Evolutionary conservation across 257 asterid genomes (phyloP), one percentile per base, ranked within the genome.

Genomic region (Fraxinus excelsior): DNA sequence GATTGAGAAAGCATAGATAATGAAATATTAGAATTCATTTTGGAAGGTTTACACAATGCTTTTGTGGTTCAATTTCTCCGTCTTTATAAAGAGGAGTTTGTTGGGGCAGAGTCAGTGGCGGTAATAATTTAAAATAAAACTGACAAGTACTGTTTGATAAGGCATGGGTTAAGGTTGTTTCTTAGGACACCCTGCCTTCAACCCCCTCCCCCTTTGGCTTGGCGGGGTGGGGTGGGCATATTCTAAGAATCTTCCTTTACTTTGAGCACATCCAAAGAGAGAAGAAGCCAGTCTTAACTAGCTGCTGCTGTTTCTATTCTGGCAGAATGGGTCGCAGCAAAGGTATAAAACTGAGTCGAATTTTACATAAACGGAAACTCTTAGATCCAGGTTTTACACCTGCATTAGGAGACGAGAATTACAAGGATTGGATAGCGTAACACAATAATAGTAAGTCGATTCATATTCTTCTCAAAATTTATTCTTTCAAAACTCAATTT

Each of bases 1-100:
- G 87, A 44, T 66, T 65, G 73, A 53, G 93, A 80, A 74, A 82
- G 83, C 14, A 85, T 28, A 58, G 86, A 77, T 6, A 49, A 4
- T 14, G 58, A 11, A 11, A 37, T 49, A 3, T 49, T 16, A 16
- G 21, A 16, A 49, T 18, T 49, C 60, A 49, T 49, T 6, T 16
- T 49, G 60, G 21, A 49, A 14, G 23, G n/a, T 16, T 16, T 14
- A 0, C 18, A 49, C 60, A 16, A 49, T 23, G 60, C 18, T 49
- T 49, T 14, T 8, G 19, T 12, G 56, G 56, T 46, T 46, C 5
- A 46, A 7, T 38, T 38, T 38, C 13, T 38, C 12, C 9, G 13
- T 34, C 12, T 11, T 49, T 49, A 49, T 49, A 49, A 49, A 8
- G 60, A 49, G 23, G 60, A 4, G 8, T 49, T 14, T 49, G 7